A percentile compares a stretch with the other conserved stretches of the same genome.
Conservation (phyloP, 2,329 filamentous ascomycete genomes). For the Pyricularia grisea region DNA sequence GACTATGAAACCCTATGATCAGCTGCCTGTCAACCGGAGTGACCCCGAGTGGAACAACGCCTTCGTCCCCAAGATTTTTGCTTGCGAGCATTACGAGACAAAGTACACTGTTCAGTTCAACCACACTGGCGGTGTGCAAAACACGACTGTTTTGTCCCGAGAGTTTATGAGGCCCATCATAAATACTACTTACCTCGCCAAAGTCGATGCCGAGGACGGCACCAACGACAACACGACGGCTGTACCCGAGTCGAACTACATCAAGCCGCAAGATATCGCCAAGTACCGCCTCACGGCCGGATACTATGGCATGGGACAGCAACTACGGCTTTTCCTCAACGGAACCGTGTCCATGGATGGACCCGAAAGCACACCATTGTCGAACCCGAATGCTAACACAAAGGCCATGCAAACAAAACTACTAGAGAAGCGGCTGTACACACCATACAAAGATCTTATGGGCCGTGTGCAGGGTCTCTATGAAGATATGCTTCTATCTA, state of each 20-base stretch:
- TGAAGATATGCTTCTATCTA: slow-evolving; percentile 25
- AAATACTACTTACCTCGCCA: slow-evolving; percentile 21
- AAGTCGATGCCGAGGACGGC: slow-evolving; percentile 21
- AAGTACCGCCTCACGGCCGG: slow-evolving; percentile 22
- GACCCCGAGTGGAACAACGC: slow-evolving; percentile 19
- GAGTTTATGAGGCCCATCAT: slow-evolving; percentile 20
- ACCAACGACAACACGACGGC: slow-evolving; percentile 25
- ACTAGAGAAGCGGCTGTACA: slow-evolving; percentile 23
- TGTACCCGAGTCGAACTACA: slow-evolving; percentile 19
- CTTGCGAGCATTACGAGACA: slow-evolving; percentile 28
- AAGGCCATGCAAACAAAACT: slow-evolving; percentile 32
- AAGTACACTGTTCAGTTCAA: slow-evolving; percentile 24
- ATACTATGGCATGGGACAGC: slow-evolving; percentile 24
- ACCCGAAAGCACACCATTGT: slow-evolving; percentile 10
- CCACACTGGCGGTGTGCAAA: slow-evolving; percentile 20
- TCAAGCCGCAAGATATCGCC: slow-evolving; percentile 18
- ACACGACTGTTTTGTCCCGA: slow-evolving; percentile 14
- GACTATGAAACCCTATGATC: slow-evolving; percentile 12
- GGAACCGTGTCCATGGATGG: slow-evolving; percentile 19
- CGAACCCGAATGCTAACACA: slow-evolving; percentile 18
- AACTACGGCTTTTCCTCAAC: slow-evolving; percentile 22
- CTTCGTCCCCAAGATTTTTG: slow-evolving; percentile 24
- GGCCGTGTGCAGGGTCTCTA: slow-evolving; percentile 22
- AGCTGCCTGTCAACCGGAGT: slow-evolving; percentile 12
- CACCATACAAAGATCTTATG: slow-evolving; percentile 18